Conservation (phyloP, 345 rosid genomes). For the Eucalyptus cloeziana region DNA sequence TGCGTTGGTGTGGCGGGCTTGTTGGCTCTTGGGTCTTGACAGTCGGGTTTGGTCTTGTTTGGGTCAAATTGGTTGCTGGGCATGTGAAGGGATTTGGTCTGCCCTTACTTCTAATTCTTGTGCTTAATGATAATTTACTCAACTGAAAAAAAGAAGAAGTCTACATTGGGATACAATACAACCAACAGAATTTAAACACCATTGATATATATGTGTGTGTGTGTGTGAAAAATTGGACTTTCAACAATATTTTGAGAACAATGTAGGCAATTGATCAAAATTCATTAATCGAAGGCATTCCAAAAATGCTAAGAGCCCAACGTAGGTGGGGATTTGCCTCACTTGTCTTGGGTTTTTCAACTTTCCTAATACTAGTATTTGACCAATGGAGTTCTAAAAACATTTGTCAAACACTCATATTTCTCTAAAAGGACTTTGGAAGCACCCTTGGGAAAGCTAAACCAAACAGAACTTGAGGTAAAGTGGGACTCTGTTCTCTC, state of each 20-base stretch:
- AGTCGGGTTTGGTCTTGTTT: background rate
- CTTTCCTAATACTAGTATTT: too few species aligned
- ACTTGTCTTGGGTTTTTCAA: too few species aligned
- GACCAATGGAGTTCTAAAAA: too few species aligned
- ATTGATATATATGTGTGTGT: too few species aligned
- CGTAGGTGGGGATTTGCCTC: too few species aligned
- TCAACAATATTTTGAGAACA: too few species aligned
- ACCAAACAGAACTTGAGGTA: background rate
- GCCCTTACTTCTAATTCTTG: background rate
- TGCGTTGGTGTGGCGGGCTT: background rate
- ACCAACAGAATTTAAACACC: background rate
- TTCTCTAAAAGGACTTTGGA: too few species aligned
- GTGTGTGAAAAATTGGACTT: too few species aligned
- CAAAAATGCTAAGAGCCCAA: too few species aligned
- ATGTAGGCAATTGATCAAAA: too few species aligned
- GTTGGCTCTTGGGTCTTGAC: background rate
- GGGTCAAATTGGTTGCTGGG: background rate
- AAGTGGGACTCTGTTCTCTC: background rate
- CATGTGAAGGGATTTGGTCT: background rate
- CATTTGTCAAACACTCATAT: too few species aligned
- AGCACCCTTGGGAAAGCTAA: fast-evolving
- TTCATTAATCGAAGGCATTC: too few species aligned
- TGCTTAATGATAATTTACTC: background rate
- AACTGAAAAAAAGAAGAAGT: background rate
- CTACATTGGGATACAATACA: background rate